Evolutionary conservation across 345 rosid genomes (phyloP).

Genomic region (Acer saccharum): DNA sequence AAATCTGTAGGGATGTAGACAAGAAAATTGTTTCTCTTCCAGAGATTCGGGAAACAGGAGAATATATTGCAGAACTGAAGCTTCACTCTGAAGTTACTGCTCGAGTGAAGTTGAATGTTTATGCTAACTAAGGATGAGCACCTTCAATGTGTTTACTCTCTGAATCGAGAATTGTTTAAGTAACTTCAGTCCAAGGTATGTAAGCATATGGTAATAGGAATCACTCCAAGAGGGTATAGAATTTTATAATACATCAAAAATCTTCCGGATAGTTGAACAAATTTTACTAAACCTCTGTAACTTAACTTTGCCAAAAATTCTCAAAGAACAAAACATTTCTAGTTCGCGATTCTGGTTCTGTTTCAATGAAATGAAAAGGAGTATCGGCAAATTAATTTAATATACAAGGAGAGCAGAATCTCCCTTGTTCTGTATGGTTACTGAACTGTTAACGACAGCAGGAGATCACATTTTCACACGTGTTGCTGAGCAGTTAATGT

Average conservation of each 20-base stretch:
- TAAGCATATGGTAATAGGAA: constrained; percentile 8
- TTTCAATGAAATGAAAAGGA: background rate
- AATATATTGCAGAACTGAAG: constrained; percentile 84
- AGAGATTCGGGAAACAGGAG: constrained; percentile 92
- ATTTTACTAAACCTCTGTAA: too few relatives aligned
- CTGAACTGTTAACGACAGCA: background rate
- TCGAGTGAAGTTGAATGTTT: constrained; percentile 72
- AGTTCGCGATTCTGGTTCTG: background rate
- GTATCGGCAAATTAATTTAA: too few relatives aligned
- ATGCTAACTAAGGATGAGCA: constrained; percentile 54
- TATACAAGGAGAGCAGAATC: background rate
- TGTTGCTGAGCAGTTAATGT: background rate
- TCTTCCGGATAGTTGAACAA: background rate
- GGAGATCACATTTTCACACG: background rate
- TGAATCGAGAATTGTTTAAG: constrained; percentile 2
- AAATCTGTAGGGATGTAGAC: constrained; percentile 78
- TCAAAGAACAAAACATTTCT: background rate
- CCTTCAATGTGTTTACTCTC: constrained; percentile 12
- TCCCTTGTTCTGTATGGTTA: background rate
- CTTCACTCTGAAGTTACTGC: constrained; percentile 97
- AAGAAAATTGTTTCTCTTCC: constrained; percentile 75
- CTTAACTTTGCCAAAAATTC: background rate
- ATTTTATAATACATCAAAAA: background rate
- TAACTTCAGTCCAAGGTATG: constrained; percentile 29
- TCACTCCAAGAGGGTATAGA: background rate